Conservation (phyloP, 371 early-diverging fungal genomes). For the Mucor lusitanicus region DNA sequence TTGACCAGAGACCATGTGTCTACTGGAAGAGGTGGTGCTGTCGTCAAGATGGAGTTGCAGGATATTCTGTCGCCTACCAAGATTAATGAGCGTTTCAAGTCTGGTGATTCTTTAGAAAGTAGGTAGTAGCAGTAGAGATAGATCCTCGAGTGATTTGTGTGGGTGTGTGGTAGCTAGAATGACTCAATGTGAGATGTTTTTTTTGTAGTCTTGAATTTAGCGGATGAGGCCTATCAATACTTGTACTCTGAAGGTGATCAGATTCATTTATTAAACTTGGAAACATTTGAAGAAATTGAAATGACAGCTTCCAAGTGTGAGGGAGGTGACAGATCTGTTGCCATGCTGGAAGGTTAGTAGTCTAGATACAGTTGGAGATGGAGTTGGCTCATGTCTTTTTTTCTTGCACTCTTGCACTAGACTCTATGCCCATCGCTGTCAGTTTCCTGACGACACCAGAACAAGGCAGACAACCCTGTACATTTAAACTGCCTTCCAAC, state of each 20-base stretch:
- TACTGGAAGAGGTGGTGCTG: slow-evolving; percentile 53
- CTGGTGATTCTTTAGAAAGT: slow-evolving; percentile 67
- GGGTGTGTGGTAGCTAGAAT: too few species aligned
- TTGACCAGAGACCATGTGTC: slow-evolving; percentile 45
- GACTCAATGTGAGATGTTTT: too few species aligned
- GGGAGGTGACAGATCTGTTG: slow-evolving; percentile 48
- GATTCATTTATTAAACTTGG: slow-evolving; percentile 70
- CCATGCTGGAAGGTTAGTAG: slow-evolving; percentile 49
- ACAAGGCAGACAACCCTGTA: slow-evolving; percentile 39
- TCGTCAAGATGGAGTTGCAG: slow-evolving; percentile 67
- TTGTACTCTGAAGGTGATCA: slow-evolving; percentile 66
- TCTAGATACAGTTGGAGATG: too few species aligned
- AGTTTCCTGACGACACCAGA: slow-evolving; percentile 51
- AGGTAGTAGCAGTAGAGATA: too few species aligned
- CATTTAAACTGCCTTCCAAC: slow-evolving; percentile 44
- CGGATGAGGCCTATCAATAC: slow-evolving; percentile 68
- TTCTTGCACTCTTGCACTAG: slow-evolving; percentile 2
- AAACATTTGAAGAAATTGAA: slow-evolving; percentile 74
- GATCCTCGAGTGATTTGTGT: too few species aligned
- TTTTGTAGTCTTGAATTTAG: slow-evolving; percentile 55
- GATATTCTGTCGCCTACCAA: slow-evolving; percentile 58
- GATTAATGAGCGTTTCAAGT: slow-evolving; percentile 63
- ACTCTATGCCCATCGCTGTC: slow-evolving; percentile 49
- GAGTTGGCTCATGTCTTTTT: not conserved
- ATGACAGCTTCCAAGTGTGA: slow-evolving; percentile 59